Base-by-base conservation (phyloP, 345 rosid species). In the Theobroma cacao region DNA sequence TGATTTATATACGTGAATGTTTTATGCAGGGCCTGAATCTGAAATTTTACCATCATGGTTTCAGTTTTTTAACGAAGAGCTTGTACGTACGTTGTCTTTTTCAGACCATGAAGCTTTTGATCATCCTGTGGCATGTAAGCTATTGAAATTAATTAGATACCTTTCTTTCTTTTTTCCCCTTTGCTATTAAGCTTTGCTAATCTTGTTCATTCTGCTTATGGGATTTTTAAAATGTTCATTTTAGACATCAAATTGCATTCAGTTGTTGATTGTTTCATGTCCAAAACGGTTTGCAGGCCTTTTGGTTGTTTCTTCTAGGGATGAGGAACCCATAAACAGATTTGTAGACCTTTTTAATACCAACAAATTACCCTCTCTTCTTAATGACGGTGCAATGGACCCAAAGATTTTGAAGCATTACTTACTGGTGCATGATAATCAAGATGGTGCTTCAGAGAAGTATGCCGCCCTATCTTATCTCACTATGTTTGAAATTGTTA, bases 81-180 rank as follows among this genome's bases (percentile, higher is more conserved):
- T 94, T 71, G 86, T 90, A 61, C 86, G 83, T 28, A 81, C 89
- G 36, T 85, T 90, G 70, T 90, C 98, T 11, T 96, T 96, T 77
- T 91, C 98, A 13, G 98, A 94, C 15, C 98, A 96, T 72, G 98
- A 94, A 89, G 92, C 99, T 76, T 96, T 92, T 83, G 99, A 96
- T 76, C 98, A 96, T 85, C 99, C 99, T 13, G 98, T 96, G 86
- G 95, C 98, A 66, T 96, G 98, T 96, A 90, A 88, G 97, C 76
- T 78, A 78, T 78, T 36, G 58, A 75, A 85, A 43, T 56, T 75
- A 34, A 80, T 80, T 55, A 15, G 76, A 80, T n/a, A 33, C 26
- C 34, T 71, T 38, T 61, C 22, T 78, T 40, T 13, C 2, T 31
- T 45, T 76, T 28, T 30, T n/a, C 30, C 12, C 20, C 12, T 13